Base-by-base conservation (phyloP, 2,329 filamentous ascomycete genomes). In the Erysiphe neolycopersici region DNA sequence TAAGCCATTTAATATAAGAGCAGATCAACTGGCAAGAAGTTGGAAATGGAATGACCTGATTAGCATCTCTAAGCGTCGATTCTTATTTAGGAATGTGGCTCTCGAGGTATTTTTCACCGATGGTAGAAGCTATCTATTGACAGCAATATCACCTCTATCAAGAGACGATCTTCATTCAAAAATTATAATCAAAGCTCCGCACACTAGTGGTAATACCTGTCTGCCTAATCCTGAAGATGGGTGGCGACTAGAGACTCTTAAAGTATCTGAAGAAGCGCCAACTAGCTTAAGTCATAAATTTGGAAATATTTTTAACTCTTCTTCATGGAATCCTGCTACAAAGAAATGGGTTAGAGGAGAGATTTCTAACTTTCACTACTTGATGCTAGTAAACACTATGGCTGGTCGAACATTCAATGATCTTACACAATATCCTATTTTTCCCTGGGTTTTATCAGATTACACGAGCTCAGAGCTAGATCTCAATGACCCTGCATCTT, bases 101-200 rank as follows among this genome's bases (percentile, higher is more conserved):
- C 75, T 95, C n/a, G 89, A 98, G 56, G 71, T 94, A 2, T 98
- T 98, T 62, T 98, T 98, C 57, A 85, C 84, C 0, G 91, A 98
- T 56, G 89, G 89, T 1, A 77, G 84, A 45, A 98, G 89, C 61
- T 98, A 95, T 57, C 66, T 98, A 14, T 61, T 98, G 45, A 95
- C 87, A 0, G 76, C 84, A 3, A 78, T 84, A 45, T 83, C 79
- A 32, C 68, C 79, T 0, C 61, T 63, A 30, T 64, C 74, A 33
- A 72, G 89, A 47, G 83, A 98, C 55, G 80, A 87, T 45, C 65
- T 98, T 3, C 84, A 81, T 50, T 65, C 68, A 14, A 81, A 79
- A 49, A 72, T 98, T 42, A 67, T 76, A 18, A 67, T 65, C 48
- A 84, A 85, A 58, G 83, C 85, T 5, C 82, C 83, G 3, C 82